Percentiles rank a stretch among this genome's conserved stretches.
These are phyloP conservation scores for Gaertneriomyces sp. DNA, from an alignment of 192 early-diverging fungal genomes.

Conservation along the genomic window DNA sequence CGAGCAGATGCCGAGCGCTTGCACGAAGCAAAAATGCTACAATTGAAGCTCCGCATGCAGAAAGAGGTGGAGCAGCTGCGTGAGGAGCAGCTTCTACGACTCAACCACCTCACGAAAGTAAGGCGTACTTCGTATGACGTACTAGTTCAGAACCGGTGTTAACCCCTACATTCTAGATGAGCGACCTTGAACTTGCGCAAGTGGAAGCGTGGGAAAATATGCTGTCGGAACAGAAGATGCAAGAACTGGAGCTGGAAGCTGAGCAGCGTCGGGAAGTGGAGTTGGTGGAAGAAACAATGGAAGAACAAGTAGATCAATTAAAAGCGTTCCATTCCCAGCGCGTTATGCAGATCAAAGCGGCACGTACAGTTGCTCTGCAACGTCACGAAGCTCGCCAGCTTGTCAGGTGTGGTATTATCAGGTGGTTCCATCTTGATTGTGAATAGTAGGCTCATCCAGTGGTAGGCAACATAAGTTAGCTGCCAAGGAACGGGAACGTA, in stretches of 20 bases:
- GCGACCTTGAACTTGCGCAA: conserved; percentile 27
- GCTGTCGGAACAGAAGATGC: conserved; percentile 31
- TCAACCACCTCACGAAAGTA: conserved; percentile 31
- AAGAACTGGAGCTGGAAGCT: conserved; percentile 31
- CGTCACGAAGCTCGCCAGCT: conserved; percentile 29
- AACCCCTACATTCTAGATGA: background rate
- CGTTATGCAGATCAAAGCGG: conserved; percentile 20
- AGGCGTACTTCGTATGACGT: too few species aligned
- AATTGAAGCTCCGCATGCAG: conserved; percentile 34
- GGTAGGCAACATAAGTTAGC: conserved; percentile 28
- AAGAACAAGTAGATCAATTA: conserved; percentile 11
- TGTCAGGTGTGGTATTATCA: background rate
- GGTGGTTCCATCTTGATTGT: too few species aligned
- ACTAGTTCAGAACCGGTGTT: too few species aligned
- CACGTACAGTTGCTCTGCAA: conserved; percentile 20
- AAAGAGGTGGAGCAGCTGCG: conserved; percentile 35
- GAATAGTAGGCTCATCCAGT: too few species aligned
- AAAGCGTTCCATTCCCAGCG: conserved; percentile 31
- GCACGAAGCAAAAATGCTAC: conserved; percentile 30
- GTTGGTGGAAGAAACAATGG: conserved; percentile 23
- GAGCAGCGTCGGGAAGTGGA: conserved; percentile 22
- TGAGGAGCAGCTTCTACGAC: conserved; percentile 32
- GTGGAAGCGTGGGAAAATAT: conserved; percentile 19
- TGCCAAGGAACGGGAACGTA: conserved; percentile 27
- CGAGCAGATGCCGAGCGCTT: conserved; percentile 22